Percentiles rank a stretch among this genome's conserved stretches.
phyloP scores from a whole-genome alignment of 805 yeast species.

The Wickerhamomyces mucosus region DNA sequence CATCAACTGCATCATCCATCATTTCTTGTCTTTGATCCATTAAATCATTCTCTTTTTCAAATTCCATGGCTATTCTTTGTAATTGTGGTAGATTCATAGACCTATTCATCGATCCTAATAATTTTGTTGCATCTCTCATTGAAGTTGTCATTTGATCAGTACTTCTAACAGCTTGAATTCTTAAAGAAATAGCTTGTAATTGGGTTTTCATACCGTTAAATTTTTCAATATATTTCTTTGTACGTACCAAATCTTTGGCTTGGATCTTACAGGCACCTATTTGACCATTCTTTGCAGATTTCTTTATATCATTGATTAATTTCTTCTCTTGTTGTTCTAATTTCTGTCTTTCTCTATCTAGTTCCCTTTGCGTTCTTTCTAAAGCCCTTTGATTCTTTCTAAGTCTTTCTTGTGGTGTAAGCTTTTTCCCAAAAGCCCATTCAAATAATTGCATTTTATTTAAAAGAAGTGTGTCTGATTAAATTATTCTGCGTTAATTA shows the following conservation, averaged over 20 bases:
- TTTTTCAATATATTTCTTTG: constrained; percentile 71
- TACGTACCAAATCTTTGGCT: constrained; percentile 90
- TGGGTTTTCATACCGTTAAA: constrained; percentile 92
- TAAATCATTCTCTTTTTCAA: constrained; percentile 85
- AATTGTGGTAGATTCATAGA: constrained; percentile 87
- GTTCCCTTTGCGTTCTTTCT: constrained; percentile 89
- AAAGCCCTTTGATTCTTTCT: constrained; percentile 93
- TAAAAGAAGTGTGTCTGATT: too few species aligned
- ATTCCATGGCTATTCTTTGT: constrained; percentile 87
- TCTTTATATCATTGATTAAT: constrained; percentile 75
- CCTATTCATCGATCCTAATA: constrained; percentile 80
- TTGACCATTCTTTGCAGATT: constrained; percentile 86
- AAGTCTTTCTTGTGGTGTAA: constrained; percentile 91
- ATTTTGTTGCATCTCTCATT: constrained; percentile 86
- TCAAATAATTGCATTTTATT: constrained; percentile 56
- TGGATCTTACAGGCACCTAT: constrained; percentile 85
- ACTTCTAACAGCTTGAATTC: constrained; percentile 86
- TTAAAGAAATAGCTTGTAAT: constrained; percentile 83
- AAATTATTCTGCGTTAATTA: too few species aligned
- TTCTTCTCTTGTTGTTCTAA: constrained; percentile 90
- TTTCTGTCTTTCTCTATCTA: constrained; percentile 79
- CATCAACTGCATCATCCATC: constrained; percentile 97
- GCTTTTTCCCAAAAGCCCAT: constrained; percentile 92
- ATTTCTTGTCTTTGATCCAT: constrained; percentile 99
- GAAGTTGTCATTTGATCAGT: constrained; percentile 93